These are phyloP conservation scores for Coemansia sp. DNA, from an alignment of 192 early-diverging fungal species.

Conservation along the genomic window DNA sequence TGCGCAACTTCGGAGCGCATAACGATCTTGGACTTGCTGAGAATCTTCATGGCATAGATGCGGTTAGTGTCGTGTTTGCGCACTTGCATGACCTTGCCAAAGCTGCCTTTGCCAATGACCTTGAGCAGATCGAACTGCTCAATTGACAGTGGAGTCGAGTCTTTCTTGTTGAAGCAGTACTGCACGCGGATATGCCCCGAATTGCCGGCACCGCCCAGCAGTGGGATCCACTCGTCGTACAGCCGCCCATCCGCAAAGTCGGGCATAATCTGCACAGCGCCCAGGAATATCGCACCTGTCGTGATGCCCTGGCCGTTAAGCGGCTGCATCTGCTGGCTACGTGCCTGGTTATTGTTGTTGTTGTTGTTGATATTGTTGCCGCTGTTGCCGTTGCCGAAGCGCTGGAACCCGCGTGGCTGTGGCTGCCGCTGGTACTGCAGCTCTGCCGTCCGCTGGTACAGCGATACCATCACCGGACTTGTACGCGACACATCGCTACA, in stretches of 20 bases:
- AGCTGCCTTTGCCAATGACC: conserved; percentile 95
- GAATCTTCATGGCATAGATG: conserved; percentile 97
- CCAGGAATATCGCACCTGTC: conserved; percentile 53
- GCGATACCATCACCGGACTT: conserved; percentile 52
- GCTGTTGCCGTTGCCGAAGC: conserved; percentile 38
- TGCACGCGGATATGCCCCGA: conserved; percentile 72
- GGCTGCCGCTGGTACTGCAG: conserved; percentile 49
- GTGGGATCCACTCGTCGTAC: conserved; percentile 64
- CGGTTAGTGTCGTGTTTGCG: conserved; percentile 87
- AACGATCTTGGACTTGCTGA: conserved; percentile 91
- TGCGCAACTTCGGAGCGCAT: conserved; percentile 90
- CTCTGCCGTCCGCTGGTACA: conserved; percentile 56
- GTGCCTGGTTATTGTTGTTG: conserved; percentile 1
- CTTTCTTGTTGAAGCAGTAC: conserved; percentile 67
- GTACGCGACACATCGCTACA: conserved; percentile 54
- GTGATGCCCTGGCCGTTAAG: conserved; percentile 30
- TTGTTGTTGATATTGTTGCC: conserved; percentile 5
- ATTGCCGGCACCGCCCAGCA: conserved; percentile 58
- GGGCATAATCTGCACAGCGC: conserved; percentile 52
- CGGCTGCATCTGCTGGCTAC: conserved; percentile 29
- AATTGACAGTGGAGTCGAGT: conserved; percentile 71
- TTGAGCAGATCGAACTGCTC: conserved; percentile 93
- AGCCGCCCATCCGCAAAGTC: conserved; percentile 58
- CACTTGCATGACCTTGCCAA: conserved; percentile 97
- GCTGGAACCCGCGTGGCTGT: conserved; percentile 51